Conservation (phyloP, 163 green algal genomes). For the Coccomyxa subellipsoidea region DNA sequence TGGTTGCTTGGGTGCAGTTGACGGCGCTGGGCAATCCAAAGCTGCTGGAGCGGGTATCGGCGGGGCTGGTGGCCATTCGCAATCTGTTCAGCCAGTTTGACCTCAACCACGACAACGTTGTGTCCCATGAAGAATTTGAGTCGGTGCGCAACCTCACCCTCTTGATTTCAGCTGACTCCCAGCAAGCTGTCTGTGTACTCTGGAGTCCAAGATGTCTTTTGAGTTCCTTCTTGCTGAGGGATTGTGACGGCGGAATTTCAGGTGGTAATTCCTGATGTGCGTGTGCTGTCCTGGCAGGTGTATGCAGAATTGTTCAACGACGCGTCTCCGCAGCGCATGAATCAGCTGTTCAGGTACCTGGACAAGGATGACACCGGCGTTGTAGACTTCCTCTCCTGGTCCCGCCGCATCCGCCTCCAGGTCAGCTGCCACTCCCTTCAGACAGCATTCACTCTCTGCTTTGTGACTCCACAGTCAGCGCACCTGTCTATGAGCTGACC, state of each 20-base stretch:
- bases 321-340: slow-evolving; percentile 22
- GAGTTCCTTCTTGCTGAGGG: no score
- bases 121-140: slow-evolving; percentile 37
- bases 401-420: slow-evolving; percentile 37
- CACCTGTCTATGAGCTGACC: no score
- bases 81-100: slow-evolving; percentile 74
- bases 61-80: slow-evolving; percentile 53
- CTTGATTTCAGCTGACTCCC: background rate
- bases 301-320: slow-evolving; percentile 49
- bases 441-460: no score
- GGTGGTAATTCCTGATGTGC: background rate
- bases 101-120: slow-evolving; percentile 46
- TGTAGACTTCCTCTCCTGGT: slow-evolving; percentile 38
- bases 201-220: background rate
- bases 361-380: slow-evolving; percentile 30
- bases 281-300: slow-evolving; percentile 18
- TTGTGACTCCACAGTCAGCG: no score
- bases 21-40: slow-evolving; percentile 82
- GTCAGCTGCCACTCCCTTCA: background rate
- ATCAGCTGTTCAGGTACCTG: slow-evolving; percentile 41
- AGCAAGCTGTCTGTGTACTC: background rate
- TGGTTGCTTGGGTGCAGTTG: slow-evolving; percentile 56
- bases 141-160: slow-evolving; percentile 19
- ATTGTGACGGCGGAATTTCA: background rate
- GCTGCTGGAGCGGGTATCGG: slow-evolving; percentile 74